Evolutionary conservation across 2,329 filamentous ascomycete species (phyloP).

Genomic region (Fusarium caatingaense): DNA sequence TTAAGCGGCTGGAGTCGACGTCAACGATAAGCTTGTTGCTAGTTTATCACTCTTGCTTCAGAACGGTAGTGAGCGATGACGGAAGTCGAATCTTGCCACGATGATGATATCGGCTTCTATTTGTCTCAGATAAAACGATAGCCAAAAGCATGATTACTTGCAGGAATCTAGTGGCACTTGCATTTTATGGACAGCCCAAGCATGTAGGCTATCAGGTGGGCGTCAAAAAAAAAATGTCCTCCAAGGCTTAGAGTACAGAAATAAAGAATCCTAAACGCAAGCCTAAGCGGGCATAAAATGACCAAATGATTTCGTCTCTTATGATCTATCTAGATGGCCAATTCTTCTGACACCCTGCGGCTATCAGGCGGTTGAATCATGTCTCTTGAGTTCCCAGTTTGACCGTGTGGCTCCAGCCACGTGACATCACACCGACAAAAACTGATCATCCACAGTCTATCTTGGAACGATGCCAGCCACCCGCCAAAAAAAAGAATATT

Average conservation of each 20-base stretch:
- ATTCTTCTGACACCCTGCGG: background rate
- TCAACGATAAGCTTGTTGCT: slow-evolving; percentile 1
- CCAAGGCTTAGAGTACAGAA: too few relatives aligned
- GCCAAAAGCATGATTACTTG: slow-evolving; percentile 8
- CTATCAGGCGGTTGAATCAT: slow-evolving; percentile 3
- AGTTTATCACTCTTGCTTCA: background rate
- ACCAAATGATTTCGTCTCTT: too few relatives aligned
- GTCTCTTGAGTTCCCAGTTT: slow-evolving; percentile 23
- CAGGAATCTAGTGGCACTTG: slow-evolving; percentile 4
- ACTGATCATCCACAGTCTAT: slow-evolving; percentile 28
- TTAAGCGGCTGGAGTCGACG: background rate
- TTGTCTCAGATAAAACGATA: background rate
- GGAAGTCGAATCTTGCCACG: slow-evolving; percentile 12
- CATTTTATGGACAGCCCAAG: background rate
- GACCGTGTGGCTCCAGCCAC: slow-evolving; percentile 32
- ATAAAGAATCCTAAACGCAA: too few relatives aligned
- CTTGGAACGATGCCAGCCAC: slow-evolving; percentile 34
- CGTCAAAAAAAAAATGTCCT: too few relatives aligned
- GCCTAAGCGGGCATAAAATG: too few relatives aligned
- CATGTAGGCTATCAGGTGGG: background rate
- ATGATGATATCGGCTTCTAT: slow-evolving; percentile 4
- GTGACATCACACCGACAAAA: slow-evolving; percentile 47
- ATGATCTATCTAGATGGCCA: too few relatives aligned
- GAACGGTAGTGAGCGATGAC: background rate
- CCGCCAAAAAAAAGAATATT: slow-evolving; percentile 12